Percentiles rank a stretch among this genome's conserved stretches.
Evolutionary conservation across 768 basidiomycete genomes (phyloP).

Genomic region (Boletus vinaceobasis): DNA sequence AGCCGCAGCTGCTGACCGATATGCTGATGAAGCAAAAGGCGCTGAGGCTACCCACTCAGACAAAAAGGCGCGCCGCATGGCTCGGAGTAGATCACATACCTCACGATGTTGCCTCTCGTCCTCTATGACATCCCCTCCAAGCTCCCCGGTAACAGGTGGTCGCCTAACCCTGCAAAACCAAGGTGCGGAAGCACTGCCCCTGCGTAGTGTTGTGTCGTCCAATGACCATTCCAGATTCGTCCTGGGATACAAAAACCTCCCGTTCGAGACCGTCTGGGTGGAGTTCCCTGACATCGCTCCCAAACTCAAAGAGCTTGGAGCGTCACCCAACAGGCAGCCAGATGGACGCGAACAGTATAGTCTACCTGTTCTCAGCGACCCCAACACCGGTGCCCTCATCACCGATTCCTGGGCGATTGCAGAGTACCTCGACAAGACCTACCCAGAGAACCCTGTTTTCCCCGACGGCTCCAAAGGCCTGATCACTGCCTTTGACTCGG

Average conservation of each 20-base stretch:
- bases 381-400: constrained; percentile 25
- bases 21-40: constrained; percentile 2
- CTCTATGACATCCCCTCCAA: constrained; percentile 38
- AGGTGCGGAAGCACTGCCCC: constrained; percentile 21
- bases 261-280: constrained; percentile 33
- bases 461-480: constrained; percentile 20
- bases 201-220: neutral
- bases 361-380: constrained; percentile 34
- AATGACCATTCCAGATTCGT: constrained; percentile 23
- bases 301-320: constrained; percentile 26
- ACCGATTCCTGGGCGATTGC: constrained; percentile 34
- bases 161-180: constrained; percentile 38
- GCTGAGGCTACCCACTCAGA: neutral
- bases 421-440: constrained; percentile 35
- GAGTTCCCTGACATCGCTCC: constrained; percentile 34
- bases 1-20: neutral
- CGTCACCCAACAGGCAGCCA: constrained; percentile 11
- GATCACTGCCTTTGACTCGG: constrained; percentile 21
- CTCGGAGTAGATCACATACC: neutral
- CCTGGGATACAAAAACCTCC: constrained; percentile 32
- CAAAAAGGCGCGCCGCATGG: neutral
- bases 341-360: constrained; percentile 28
- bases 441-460: constrained; percentile 31
- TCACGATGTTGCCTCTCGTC: constrained; percentile 26
- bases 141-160: constrained; percentile 30